phyloP scores from a whole-genome alignment of 1,284 basidiomycete species.

The Sanguinoderma infundibulare region DNA sequence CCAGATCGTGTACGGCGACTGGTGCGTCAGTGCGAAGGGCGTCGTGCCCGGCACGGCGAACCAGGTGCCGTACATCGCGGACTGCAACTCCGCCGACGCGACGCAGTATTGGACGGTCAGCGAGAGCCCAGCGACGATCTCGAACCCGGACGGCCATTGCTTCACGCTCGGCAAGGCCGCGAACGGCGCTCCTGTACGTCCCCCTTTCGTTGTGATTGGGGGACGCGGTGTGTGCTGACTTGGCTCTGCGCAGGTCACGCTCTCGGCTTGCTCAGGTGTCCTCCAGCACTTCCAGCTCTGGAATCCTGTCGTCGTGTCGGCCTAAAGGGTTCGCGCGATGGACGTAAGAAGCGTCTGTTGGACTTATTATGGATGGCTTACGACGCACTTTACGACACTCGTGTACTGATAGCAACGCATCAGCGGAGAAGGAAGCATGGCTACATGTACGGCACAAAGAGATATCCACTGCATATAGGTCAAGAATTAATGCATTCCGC shows the following conservation, averaged over 20 bases:
- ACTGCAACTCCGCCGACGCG: slow-evolving; percentile 7
- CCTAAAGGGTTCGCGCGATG: background rate
- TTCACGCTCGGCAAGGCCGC: slow-evolving; percentile 15
- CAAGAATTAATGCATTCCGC: too few species aligned
- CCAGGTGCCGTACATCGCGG: slow-evolving; percentile 11
- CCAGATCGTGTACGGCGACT: slow-evolving; percentile 14
- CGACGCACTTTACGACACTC: too few species aligned
- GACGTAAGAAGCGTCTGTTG: too few species aligned
- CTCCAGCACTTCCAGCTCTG: background rate
- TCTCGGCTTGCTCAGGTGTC: background rate
- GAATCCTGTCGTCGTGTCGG: background rate
- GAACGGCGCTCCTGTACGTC: slow-evolving; percentile 14
- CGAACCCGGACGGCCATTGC: slow-evolving; percentile 22
- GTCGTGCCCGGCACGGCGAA: slow-evolving; percentile 9
- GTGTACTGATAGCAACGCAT: too few species aligned
- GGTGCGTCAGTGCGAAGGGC: slow-evolving; percentile 16
- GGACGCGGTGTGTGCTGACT: background rate
- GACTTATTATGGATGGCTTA: too few species aligned
- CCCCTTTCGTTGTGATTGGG: background rate
- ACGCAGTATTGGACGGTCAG: background rate
- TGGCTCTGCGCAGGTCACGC: background rate
- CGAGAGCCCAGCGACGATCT: slow-evolving; percentile 13
- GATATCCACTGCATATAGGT: too few species aligned
- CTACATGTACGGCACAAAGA: too few species aligned
- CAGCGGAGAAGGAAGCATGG: too few species aligned